These are phyloP conservation scores for Edaphochlamys debaryana DNA, from an alignment of 139 green algal species.

Conservation along the genomic window DNA sequence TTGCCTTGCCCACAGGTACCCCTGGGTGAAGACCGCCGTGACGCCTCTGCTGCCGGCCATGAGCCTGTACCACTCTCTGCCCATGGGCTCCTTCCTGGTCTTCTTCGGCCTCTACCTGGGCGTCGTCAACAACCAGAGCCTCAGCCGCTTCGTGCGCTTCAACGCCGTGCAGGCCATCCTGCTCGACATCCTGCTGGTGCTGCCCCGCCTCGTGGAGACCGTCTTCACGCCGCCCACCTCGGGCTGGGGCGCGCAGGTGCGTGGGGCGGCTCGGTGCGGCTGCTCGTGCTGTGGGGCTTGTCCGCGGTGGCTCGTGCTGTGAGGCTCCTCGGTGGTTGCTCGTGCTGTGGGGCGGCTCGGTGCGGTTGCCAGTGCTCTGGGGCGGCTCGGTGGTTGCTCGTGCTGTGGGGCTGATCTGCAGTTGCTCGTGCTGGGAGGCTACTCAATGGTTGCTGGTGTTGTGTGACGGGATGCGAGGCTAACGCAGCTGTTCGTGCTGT, in stretches of 20 bases:
- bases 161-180: conserved; percentile 69
- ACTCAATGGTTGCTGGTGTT: too few species aligned
- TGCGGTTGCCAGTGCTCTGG: too few species aligned
- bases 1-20: conserved; percentile 31
- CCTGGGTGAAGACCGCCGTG: conserved; percentile 30
- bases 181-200: conserved; percentile 67
- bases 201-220: conserved; percentile 65
- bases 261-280: too few species aligned
- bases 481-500: too few species aligned
- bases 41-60: conserved; percentile 56
- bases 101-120: conserved; percentile 71
- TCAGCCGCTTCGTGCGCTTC: conserved; percentile 63
- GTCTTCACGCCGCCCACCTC: conserved; percentile 49
- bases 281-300: too few species aligned
- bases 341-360: too few species aligned
- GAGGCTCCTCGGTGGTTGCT: too few species aligned
- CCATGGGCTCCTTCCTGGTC: conserved; percentile 60
- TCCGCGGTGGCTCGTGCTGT: too few species aligned
- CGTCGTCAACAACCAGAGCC: conserved; percentile 62
- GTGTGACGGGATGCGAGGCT: too few species aligned
- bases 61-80: conserved; percentile 55
- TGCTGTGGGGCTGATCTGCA: too few species aligned
- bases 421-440: too few species aligned
- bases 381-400: too few species aligned
- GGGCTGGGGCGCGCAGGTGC: conserved; percentile 59